phyloP scores from a whole-genome alignment of 1,284 basidiomycete species.

The Pholiota adiposa region DNA sequence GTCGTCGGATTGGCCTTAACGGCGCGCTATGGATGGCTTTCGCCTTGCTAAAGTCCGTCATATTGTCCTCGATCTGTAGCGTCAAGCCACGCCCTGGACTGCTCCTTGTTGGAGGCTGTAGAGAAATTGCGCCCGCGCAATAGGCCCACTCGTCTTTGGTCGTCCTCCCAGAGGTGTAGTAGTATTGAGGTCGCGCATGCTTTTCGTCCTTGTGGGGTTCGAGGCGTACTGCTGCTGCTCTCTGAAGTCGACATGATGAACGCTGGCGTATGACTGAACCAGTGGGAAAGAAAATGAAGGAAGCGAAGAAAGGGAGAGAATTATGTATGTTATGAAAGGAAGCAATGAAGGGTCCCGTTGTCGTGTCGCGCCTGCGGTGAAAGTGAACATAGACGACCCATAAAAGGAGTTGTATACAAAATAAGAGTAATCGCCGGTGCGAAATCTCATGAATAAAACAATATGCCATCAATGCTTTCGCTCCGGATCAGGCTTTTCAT shows the following conservation, averaged over 20 bases:
- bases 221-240: background rate
- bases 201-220: constrained; percentile 5
- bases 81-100: constrained; percentile 18
- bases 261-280: background rate
- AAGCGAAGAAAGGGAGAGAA: constrained; percentile 2
- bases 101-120: background rate
- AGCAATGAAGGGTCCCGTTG: constrained; percentile 1
- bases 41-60: constrained; percentile 1
- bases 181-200: constrained; percentile 7
- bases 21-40: constrained; percentile 21
- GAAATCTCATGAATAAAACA: background rate
- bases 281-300: background rate
- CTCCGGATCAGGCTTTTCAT: constrained; percentile 5
- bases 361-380: constrained; percentile 11
- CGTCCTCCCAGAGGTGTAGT: constrained; percentile 15
- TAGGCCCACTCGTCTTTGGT: constrained; percentile 8
- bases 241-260: background rate
- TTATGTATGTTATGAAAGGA: background rate
- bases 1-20: constrained; percentile 11
- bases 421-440: background rate
- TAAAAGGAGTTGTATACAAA: background rate
- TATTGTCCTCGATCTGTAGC: constrained; percentile 14
- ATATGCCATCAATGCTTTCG: background rate
- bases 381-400: background rate
- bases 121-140: constrained; percentile 5